Evolutionary conservation across 176 grass and related monocot species (phyloP), one percentile per base, ranked within the genome.

Genomic region (Phoenix roebelenii): DNA sequence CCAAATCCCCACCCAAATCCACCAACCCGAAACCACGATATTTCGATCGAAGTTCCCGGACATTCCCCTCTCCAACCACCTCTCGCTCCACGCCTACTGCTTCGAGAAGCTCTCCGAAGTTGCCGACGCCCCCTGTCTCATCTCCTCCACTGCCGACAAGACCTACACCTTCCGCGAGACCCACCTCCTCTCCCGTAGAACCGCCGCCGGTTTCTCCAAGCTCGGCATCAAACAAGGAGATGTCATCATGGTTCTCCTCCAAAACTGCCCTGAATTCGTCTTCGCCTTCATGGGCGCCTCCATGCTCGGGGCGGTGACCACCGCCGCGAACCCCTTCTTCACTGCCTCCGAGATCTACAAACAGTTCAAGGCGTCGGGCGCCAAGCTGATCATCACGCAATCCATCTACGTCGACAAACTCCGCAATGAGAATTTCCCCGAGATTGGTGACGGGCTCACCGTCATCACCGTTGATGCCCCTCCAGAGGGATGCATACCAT

Each of bases 31-130:
- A 23, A 51, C 59, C 16, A 61, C 26, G 22, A 58, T 67, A 16
- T 77, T 83, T 67, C 61, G 73, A 1, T 83, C 80, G 9, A 83
- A 67, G 17, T 54, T 82, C 15, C 79, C 72, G 2, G 79, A 82
- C 16, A 82, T 82, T n/a, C 39, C 59, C 18, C 20, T 82, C 7
- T 22, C 66, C 39, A 61, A 67, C 50, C 63, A 83, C 35, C 80
- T 83, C 25, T 68, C 80, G 0, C 68, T 83, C 15, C 80, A 83
- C 80, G 63, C 62, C 25, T 83, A 77, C 73, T 83, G 80, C 73
- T 83, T 83, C 22, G 28, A 72, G 29, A 63, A 68, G 29, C 19
- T 72, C 2, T 20, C 73, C 3, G 51, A 76, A 58, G 17, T 71
- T 5, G 1, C 53, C 9, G 73, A 83, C 23, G 63, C 68, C 24